phyloP scores from a whole-genome alignment of 129 eudicot genomes.

The Erigeron canadensis region DNA sequence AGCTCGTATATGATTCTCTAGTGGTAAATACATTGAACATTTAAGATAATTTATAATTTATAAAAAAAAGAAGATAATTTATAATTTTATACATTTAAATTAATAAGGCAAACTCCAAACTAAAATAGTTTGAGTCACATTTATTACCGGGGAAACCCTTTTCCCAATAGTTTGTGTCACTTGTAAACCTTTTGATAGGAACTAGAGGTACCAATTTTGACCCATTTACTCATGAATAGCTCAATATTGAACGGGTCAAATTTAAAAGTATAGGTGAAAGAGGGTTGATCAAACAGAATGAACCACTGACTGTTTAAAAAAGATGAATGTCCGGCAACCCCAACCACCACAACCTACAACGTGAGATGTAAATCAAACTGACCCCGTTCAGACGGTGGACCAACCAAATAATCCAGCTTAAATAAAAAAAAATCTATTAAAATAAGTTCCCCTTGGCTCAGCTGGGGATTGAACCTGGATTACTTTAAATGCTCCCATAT shows the following conservation, averaged over 20 bases:
- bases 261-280: not conserved
- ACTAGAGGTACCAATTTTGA: not conserved
- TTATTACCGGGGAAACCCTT: no score
- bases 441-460: no score
- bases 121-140: conserved; percentile 13
- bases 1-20: not conserved
- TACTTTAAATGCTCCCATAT: no score
- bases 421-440: no score
- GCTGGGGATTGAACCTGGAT: no score
- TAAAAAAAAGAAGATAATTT: no score
- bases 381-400: no score
- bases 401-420: no score
- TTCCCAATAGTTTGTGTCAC: conserved; percentile 7
- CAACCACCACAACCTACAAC: no score
- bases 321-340: no score
- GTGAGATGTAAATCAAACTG: no score
- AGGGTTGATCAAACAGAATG: not conserved
- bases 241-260: not conserved
- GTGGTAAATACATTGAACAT: not conserved
- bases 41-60: not conserved
- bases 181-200: not conserved
- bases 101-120: conserved; percentile 1
- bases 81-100: not conserved
- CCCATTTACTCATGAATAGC: not conserved
- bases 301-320: not conserved